A percentile compares a stretch with the other conserved stretches of the same genome.
Conservation (phyloP, 345 rosid genomes). For the Camelina sativa region DNA sequence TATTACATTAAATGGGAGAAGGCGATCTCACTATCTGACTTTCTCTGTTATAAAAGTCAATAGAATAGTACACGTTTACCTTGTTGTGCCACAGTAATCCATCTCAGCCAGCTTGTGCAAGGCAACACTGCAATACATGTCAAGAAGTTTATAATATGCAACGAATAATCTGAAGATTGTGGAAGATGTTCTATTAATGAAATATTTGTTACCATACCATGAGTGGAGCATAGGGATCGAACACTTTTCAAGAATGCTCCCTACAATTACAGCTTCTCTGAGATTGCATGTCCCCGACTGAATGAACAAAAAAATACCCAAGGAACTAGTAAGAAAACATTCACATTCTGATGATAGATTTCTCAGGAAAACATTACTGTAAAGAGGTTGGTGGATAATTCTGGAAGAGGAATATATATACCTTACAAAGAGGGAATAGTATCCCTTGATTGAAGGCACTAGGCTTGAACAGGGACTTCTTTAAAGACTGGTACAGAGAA, state of each 20-base stretch:
- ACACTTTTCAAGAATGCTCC: constrained; percentile 80
- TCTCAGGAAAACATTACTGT: background rate
- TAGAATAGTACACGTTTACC: constrained; percentile 48
- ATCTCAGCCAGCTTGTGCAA: constrained; percentile 80
- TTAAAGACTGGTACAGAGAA: constrained; percentile 79
- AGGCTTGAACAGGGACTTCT: constrained; percentile 82
- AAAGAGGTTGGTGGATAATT: background rate
- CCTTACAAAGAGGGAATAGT: constrained; percentile 88
- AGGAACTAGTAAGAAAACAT: constrained; percentile 3
- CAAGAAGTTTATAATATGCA: constrained; percentile 5
- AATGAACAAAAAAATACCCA: constrained; percentile 38
- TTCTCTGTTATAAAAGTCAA: background rate
- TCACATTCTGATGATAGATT: background rate
- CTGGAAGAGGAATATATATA: constrained; percentile 33
- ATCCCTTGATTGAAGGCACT: constrained; percentile 95
- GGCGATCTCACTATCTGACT: background rate
- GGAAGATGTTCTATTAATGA: background rate
- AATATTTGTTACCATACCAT: constrained; percentile 53
- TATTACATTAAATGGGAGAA: background rate
- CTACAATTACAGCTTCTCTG: constrained; percentile 93
- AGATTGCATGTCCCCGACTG: constrained; percentile 96
- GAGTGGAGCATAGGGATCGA: constrained; percentile 93
- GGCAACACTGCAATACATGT: constrained; percentile 70
- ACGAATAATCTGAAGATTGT: background rate
- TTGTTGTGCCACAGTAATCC: constrained; percentile 97